Base-by-base conservation (phyloP, 768 basidiomycete genomes). In the Russula sp. region DNA sequence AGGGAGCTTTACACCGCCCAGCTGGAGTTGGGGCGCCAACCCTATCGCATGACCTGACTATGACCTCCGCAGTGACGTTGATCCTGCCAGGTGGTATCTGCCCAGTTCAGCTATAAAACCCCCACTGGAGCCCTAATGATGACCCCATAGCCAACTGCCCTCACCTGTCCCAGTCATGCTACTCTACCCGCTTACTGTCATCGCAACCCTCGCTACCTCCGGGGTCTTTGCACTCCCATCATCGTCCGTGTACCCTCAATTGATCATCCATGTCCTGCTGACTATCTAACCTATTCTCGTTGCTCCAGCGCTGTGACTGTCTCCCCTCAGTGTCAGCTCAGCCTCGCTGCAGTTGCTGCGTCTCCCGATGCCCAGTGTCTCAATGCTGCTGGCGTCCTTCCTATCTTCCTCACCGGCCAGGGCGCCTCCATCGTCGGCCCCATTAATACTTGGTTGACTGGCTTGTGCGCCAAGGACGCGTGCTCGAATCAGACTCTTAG, bases 401-500 rank as follows among this genome's bases (percentile, higher is more conserved):
- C 78, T 5, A 63, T 85, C 55, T 62, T 77, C 58, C 64, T 75
- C 31, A 67, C 73, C 22, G 65, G 69, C 60, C 52, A 66, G 13
- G 75, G 75, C 55, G 66, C 71, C 18, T 81, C 82, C 10, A 63
- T 85, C 51, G 72, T 83, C n/a, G 65, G 68, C 5, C 75, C 83
- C 13, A 67, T 89, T 59, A 75, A 86, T 72, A 78, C 57, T 45
- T 91, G 89, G 89, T 73, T 89, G 53, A 77, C 73, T 0, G 81
- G 80, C 52, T 42, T 87, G 56, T 89, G 88, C 70, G 66, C 77
- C 18, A 73, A 75, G 51, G 73, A 74, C 3, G 71, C 81, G 9
- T 89, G 88, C 71, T 81, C 76, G 67, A 87, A 90, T 64, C 73
- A 73, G 20, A 84, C 86, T 0, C 76, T 91, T 10, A 73, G 84